Base-by-base conservation (phyloP, 805 yeast genomes). In the Torulaspora indica region DNA sequence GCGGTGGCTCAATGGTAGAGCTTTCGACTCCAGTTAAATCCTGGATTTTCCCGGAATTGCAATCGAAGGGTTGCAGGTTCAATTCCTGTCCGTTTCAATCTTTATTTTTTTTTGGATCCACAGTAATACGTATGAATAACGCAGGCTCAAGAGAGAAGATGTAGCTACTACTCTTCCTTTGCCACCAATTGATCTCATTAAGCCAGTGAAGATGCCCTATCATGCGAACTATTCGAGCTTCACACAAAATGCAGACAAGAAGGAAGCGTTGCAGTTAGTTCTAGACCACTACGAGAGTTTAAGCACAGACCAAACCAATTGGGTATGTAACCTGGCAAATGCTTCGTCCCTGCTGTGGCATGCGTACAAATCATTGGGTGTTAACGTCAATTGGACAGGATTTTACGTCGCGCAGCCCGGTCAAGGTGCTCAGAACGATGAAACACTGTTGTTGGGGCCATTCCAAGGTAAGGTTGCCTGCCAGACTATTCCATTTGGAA, bases 401-500 rank as follows among this genome's bases (percentile, higher is more conserved):
- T 89, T 93, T 62, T 91, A 91, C 57, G 77, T 85, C 1, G 53
- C 72, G 13, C 73, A 77, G 20, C n/a, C 24, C 17, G 12, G n/a
- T 17, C 15, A 23, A 15, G 28, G 23, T 10, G 43, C 39, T 17
- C 41, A 43, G 3, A 59, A 61, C 34, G 45, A 43, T 5, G 37
- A 61, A 1, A 79, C 75, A 56, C 69, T 93, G 40, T 73, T 86
- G 17, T 69, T 91, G 30, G 98, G 95, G 0, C 98, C 98, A 10
- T 91, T 91, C 64, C 95, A 87, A 64, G 98, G 98, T 4, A 88
- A 88, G 63, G 97, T 91, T 2, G 98, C 98, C 0, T 91, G 98
- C 57, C 98, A 93, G 64, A 68, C 69, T 22, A 93, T 91, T 46
- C 58, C 69, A 44, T 69, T 83, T 40, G 96, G 96, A 4, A 73